phyloP scores from a whole-genome alignment of 495 filamentous ascomycete genomes.

The Glonium stellatum region DNA sequence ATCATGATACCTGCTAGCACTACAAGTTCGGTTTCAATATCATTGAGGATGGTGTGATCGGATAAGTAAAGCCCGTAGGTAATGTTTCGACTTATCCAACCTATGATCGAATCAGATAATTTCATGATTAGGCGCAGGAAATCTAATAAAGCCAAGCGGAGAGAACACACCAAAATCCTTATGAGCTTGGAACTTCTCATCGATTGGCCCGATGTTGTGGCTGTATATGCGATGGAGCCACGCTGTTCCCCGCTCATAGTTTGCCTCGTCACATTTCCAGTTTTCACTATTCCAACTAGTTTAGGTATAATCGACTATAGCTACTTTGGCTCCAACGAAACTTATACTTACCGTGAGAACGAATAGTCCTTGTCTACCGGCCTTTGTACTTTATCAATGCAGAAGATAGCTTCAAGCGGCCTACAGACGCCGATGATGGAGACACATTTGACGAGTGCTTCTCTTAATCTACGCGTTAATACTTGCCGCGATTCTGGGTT shows the following conservation, averaged over 20 bases:
- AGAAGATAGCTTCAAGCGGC: constrained; percentile 33
- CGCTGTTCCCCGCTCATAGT: constrained; percentile 28
- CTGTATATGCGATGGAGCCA: constrained; percentile 31
- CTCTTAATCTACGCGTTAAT: constrained; percentile 32
- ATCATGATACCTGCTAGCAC: constrained; percentile 35
- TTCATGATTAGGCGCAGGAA: not conserved
- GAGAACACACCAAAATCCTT: constrained; percentile 29
- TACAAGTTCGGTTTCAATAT: constrained; percentile 35
- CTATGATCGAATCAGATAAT: constrained; percentile 12
- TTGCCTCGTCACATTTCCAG: constrained; percentile 34
- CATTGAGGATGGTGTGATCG: constrained; percentile 34
- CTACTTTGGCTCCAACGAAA: not conserved
- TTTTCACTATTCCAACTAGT: constrained; percentile 22
- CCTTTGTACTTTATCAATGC: constrained; percentile 26
- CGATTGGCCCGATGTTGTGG: constrained; percentile 28
- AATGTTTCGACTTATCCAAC: constrained; percentile 35
- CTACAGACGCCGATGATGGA: constrained; percentile 31
- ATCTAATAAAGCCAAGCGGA: not conserved
- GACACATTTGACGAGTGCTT: constrained; percentile 34
- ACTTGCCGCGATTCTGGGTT: constrained; percentile 30
- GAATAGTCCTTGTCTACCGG: constrained; percentile 37
- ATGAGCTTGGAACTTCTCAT: constrained; percentile 28
- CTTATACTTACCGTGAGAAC: constrained; percentile 29
- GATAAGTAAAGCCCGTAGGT: constrained; percentile 37
- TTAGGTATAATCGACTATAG: not conserved